phyloP scores from a whole-genome alignment of 2,329 filamentous ascomycete species.

The Pseudogymnoascus sp. region DNA sequence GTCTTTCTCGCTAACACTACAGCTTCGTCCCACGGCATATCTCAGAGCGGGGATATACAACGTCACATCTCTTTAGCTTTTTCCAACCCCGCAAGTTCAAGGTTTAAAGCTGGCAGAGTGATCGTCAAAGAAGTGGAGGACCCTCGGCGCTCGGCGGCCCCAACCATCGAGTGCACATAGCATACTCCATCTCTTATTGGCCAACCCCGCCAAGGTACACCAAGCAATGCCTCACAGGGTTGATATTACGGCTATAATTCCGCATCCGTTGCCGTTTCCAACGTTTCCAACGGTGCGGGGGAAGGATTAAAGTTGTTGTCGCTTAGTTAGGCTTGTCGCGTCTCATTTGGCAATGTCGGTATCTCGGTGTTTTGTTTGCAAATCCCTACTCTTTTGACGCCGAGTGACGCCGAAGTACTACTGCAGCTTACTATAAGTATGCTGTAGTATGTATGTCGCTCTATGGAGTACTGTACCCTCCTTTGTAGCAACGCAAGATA shows the following conservation, averaged over 20 bases:
- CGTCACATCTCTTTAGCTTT: slow-evolving; percentile 2
- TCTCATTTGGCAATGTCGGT: neutral
- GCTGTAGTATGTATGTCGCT: neutral
- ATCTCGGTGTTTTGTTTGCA: neutral
- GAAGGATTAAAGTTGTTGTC: neutral
- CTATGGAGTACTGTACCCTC: neutral
- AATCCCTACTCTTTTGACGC: neutral
- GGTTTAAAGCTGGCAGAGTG: neutral
- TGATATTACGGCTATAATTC: neutral
- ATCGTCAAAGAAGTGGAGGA: neutral
- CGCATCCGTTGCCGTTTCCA: neutral
- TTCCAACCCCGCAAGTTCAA: slow-evolving; percentile 5
- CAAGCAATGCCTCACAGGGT: neutral
- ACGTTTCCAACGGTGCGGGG: slow-evolving; percentile 4
- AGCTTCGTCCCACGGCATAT: neutral
- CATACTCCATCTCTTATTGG: neutral
- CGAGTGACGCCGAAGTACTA: neutral
- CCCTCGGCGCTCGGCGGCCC: neutral
- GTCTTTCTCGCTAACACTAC: neutral
- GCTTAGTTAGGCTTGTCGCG: neutral
- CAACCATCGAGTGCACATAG: neutral
- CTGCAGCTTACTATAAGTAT: neutral
- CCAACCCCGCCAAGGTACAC: neutral
- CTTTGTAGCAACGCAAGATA: neutral
- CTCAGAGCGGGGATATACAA: slow-evolving; percentile 7